Conservation (phyloP, 108 stramenopile genomes). For the Discostella pseudostelligera region DNA sequence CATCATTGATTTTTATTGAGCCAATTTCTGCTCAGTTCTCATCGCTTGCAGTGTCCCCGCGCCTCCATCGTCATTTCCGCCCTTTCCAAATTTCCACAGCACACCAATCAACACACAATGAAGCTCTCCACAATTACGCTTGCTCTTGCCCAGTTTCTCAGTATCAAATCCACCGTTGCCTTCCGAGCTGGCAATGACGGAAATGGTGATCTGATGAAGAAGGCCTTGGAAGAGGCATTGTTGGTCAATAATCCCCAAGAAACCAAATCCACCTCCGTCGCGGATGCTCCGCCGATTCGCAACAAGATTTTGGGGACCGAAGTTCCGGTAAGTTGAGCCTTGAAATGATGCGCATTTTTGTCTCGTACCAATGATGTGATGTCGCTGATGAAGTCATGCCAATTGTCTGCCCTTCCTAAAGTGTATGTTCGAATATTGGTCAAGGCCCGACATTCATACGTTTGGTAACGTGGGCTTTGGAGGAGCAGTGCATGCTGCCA, state of each 20-base stretch:
- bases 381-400: background rate
- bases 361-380: too few relatives aligned
- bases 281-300: conserved; percentile 18
- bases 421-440: conserved; percentile 54
- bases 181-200: conserved; percentile 78
- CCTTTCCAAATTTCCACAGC: too few relatives aligned
- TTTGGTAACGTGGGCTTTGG: conserved; percentile 57
- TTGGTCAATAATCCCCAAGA: background rate
- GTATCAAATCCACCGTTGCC: background rate
- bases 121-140: conserved; percentile 15
- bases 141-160: conserved; percentile 1
- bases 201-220: conserved; percentile 88
- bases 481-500: conserved; percentile 67
- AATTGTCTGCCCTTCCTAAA: background rate
- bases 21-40: background rate
- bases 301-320: conserved; percentile 28
- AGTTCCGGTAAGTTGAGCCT: background rate
- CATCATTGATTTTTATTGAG: too few relatives aligned
- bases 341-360: too few relatives aligned
- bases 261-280: background rate
- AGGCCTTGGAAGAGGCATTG: conserved; percentile 57
- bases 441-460: conserved; percentile 51
- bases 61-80: too few relatives aligned
- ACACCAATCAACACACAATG: conserved; percentile 12
- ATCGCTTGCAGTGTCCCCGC: too few relatives aligned